Evolutionary conservation across 768 basidiomycete species (phyloP), one percentile per base, ranked within the genome.

Genomic region (Mrakia blollopis): DNA sequence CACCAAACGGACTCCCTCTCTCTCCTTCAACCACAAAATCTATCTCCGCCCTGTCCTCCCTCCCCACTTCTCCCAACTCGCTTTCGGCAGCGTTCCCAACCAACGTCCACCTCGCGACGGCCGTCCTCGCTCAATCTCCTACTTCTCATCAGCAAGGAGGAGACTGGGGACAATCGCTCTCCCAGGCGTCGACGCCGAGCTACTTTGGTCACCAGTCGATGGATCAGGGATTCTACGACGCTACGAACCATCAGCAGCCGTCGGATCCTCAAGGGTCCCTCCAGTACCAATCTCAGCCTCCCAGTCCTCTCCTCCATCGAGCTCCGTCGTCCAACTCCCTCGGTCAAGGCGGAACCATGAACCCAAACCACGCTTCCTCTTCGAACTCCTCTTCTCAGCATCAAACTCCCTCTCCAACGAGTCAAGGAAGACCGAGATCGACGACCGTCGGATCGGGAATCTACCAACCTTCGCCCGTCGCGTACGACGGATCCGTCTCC

Each of bases 331-430:
- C 65, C 35, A 68, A 39, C 23, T 35, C 35, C 8, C 35, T 68
- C 65, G 39, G 65, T 23, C 72, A 72, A 61, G 72, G 72, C 47
- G 44, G 44, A 44, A 72, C 60, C 13, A 72, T 72, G 72, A 54
- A 72, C n/a, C 72, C 72, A 13, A 72, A 72, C 30, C 72, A 72
- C 60, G 54, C 72, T n/a, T 72, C 52, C 18, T 57, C 72, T 2
- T 57, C 72, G 10, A 39, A 39, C 37, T 23, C 35, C 21, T 68
- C 65, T 21, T 41, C 65, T n/a, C 65, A 68, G 28, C 72, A 32
- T 2, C 72, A 72, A 13, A 72, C 72, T 14, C 72, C 72, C 8
- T 72, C 72, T 3, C 72, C 72, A n/a, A 72, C 72, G 65, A 39
- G 35, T 25, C 39, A 35, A 14, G 35, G 35, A 8, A 39, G 65